These are phyloP conservation scores for Incumbomyces delicatus DNA, from an alignment of 2,329 filamentous ascomycete genomes.

Conservation along the genomic window DNA sequence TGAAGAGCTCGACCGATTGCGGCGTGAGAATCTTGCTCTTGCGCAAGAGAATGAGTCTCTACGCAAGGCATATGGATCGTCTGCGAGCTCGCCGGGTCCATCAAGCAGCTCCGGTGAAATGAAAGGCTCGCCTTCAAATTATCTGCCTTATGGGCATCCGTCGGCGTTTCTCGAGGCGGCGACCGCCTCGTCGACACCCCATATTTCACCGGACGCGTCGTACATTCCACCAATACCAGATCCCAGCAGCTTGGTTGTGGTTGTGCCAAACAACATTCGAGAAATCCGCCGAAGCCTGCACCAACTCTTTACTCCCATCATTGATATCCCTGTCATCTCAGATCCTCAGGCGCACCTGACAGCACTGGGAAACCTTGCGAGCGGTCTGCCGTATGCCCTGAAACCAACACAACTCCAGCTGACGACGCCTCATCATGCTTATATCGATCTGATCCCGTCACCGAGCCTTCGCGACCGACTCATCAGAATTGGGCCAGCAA, in stretches of 20 bases:
- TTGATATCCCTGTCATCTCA: slow-evolving; percentile 26
- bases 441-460: slow-evolving; percentile 35
- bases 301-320: slow-evolving; percentile 28
- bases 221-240: slow-evolving; percentile 13
- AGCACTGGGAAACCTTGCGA: slow-evolving; percentile 23
- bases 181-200: slow-evolving; percentile 9
- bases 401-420: slow-evolving; percentile 33
- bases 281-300: slow-evolving; percentile 28
- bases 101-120: slow-evolving; percentile 17
- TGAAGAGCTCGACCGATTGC: slow-evolving; percentile 33
- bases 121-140: slow-evolving; percentile 19
- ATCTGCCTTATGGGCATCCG: slow-evolving; percentile 14
- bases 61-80: slow-evolving; percentile 27
- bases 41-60: slow-evolving; percentile 32
- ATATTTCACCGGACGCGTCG: slow-evolving; percentile 8
- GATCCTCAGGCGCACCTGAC: slow-evolving; percentile 28
- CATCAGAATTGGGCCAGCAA: slow-evolving; percentile 27
- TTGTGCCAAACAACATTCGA: slow-evolving; percentile 28
- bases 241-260: slow-evolving; percentile 17
- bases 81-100: slow-evolving; percentile 22
- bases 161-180: slow-evolving; percentile 12
- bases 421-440: slow-evolving; percentile 32
- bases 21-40: slow-evolving; percentile 32
- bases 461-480: slow-evolving; percentile 31
- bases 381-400: slow-evolving; percentile 26